A percentile compares a stretch with the other conserved stretches of the same genome.
phyloP scores from a whole-genome alignment of 164 flowering plant genomes.

The Hamamelis virginiana region DNA sequence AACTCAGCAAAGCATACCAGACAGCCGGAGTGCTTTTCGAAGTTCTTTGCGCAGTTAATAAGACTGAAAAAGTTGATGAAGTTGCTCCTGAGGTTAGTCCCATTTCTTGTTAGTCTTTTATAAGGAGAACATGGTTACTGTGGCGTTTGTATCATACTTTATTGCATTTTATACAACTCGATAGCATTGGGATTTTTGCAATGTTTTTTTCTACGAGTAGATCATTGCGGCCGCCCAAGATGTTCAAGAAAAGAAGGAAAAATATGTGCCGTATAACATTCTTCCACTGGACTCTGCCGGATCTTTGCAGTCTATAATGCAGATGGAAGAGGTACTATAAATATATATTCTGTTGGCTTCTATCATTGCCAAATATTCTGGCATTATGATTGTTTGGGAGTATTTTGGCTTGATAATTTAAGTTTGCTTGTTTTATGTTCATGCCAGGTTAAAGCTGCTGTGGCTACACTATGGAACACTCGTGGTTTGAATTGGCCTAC shows the following conservation, averaged over 20 bases:
- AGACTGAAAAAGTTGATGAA: conserved; percentile 91
- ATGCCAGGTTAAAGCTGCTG: conserved; percentile 87
- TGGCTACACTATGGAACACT: conserved; percentile 78
- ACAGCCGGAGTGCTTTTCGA: conserved; percentile 97
- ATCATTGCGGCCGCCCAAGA: conserved; percentile 94
- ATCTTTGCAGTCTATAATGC: conserved; percentile 89
- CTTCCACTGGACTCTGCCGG: conserved; percentile 97
- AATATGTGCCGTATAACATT: conserved; percentile 89
- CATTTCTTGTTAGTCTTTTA: neutral
- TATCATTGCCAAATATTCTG: neutral
- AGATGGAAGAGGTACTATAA: conserved; percentile 79
- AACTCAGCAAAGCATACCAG: conserved; percentile 92
- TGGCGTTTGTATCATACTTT: neutral
- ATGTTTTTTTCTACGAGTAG: conserved; percentile 35
- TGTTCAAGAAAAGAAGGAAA: conserved; percentile 94
- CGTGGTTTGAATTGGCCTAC: conserved; percentile 86
- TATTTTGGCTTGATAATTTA: neutral
- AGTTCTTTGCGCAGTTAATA: conserved; percentile 95
- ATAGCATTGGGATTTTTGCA: neutral
- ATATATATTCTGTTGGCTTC: neutral
- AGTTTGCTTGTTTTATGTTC: conserved; percentile 5
- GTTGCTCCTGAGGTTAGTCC: conserved; percentile 92
- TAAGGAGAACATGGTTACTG: neutral
- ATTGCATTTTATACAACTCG: neutral
- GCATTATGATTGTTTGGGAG: neutral